Evolutionary conservation across 2,329 filamentous ascomycete species (phyloP).

Genomic region (Hypoxylon sp.): DNA sequence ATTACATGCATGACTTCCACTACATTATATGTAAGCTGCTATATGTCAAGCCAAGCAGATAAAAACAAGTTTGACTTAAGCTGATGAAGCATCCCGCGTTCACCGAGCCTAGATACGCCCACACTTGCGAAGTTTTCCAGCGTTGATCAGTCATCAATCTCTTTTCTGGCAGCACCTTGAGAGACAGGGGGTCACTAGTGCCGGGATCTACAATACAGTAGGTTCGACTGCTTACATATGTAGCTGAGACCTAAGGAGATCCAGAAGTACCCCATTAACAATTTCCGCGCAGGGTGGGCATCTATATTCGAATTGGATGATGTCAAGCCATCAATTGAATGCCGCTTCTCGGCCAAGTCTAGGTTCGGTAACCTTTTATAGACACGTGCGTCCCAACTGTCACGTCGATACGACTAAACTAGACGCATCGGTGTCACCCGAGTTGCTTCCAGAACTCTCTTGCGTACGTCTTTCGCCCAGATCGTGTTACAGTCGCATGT

Average conservation of each 20-base stretch:
- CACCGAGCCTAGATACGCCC: neutral
- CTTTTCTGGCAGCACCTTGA: constrained; percentile 14
- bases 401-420: neutral
- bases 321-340: constrained; percentile 29
- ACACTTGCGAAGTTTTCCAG: constrained; percentile 19
- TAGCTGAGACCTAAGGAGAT: constrained; percentile 17
- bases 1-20: neutral
- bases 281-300: constrained; percentile 26
- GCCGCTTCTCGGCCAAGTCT: constrained; percentile 11
- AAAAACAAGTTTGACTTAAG: constrained; percentile 12
- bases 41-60: neutral
- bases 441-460: neutral
- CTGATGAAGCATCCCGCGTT: constrained; percentile 14
- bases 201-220: constrained; percentile 40
- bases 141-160: constrained; percentile 18
- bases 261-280: constrained; percentile 41
- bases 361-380: constrained; percentile 15
- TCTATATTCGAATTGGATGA: constrained; percentile 24
- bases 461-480: neutral
- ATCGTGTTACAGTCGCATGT: constrained; percentile 36
- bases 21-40: constrained; percentile 14
- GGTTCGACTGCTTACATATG: constrained; percentile 12
- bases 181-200: constrained; percentile 24
- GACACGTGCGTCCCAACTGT: constrained; percentile 8
- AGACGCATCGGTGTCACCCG: constrained; percentile 18